Conservation (phyloP, 1,284 basidiomycete species). For the Meira nashicola region DNA sequence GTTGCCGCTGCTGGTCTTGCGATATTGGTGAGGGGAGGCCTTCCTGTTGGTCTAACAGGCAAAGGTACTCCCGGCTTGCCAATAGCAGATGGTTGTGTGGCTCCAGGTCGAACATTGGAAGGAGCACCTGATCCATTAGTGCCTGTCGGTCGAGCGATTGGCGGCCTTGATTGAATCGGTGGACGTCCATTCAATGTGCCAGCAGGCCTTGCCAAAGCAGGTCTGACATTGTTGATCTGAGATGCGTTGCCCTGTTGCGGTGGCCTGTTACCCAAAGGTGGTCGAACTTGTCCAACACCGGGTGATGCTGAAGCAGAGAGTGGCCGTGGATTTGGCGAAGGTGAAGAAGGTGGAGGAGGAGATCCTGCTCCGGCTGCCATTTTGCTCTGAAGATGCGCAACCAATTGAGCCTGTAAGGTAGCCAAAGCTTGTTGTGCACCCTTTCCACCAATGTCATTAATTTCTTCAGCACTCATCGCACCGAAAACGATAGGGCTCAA, state of each 20-base stretch:
- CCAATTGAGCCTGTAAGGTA: constrained; percentile 76
- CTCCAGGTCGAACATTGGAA: not conserved
- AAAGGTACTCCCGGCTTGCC: not conserved
- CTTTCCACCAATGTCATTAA: constrained; percentile 70
- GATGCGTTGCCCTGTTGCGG: no score
- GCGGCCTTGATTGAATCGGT: no score
- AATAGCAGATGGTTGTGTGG: not conserved
- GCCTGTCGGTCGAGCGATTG: no score
- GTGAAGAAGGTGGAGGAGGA: not conserved
- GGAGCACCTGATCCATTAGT: not conserved
- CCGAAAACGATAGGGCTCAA: constrained; percentile 79
- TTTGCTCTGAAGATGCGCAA: constrained; percentile 67
- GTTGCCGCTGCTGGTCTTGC: not conserved
- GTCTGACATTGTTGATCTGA: no score
- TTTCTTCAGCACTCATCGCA: constrained; percentile 67
- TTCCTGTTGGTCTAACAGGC: not conserved
- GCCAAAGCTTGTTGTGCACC: constrained; percentile 77
- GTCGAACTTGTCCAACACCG: constrained; percentile 4
- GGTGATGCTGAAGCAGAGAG: not conserved
- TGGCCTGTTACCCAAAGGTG: not conserved
- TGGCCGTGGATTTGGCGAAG: not conserved
- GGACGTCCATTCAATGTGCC: no score
- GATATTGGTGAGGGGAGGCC: not conserved
- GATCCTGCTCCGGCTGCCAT: constrained; percentile 18
- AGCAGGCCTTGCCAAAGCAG: no score